These are phyloP conservation scores for Clavispora carvajalis DNA, from an alignment of 805 yeast species.

Conservation along the genomic window DNA sequence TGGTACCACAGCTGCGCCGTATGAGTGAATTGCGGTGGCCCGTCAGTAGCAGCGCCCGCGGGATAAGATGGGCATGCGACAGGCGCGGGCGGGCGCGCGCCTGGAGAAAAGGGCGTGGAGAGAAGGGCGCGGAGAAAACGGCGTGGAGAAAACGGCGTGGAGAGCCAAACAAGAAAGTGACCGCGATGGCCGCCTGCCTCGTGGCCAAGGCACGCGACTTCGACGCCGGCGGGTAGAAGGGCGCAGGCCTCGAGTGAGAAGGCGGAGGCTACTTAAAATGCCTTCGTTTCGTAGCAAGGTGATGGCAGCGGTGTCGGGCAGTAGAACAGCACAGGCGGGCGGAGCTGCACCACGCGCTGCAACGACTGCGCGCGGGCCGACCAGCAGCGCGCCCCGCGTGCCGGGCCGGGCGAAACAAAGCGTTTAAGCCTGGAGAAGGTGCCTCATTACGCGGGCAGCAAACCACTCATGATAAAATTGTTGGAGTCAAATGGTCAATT, in stretches of 20 bases:
- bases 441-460: too few species aligned
- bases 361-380: conserved; percentile 11
- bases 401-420: too few species aligned
- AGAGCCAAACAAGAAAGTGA: conserved; percentile 31
- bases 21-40: too few species aligned
- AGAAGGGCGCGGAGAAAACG: too few species aligned
- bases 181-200: conserved; percentile 70
- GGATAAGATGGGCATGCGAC: conserved; percentile 28
- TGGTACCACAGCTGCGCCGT: conserved; percentile 50
- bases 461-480: too few species aligned
- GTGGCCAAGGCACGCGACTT: conserved; percentile 52
- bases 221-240: conserved; percentile 29
- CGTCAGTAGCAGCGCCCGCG: conserved; percentile 49
- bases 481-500: too few species aligned
- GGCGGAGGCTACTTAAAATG: conserved; percentile 40
- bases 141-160: too few species aligned
- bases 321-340: conserved; percentile 51
- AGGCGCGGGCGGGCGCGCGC: conserved; percentile 17
- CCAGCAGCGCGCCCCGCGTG: not conserved
- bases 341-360: conserved; percentile 11
- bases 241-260: conserved; percentile 42
- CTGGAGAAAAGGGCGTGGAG: conserved; percentile 18
- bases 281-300: conserved; percentile 29
- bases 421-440: too few species aligned
- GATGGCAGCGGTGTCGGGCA: conserved; percentile 30